phyloP scores from a whole-genome alignment of 176 grass and related monocot genomes.

The Triticum timopheevii region DNA sequence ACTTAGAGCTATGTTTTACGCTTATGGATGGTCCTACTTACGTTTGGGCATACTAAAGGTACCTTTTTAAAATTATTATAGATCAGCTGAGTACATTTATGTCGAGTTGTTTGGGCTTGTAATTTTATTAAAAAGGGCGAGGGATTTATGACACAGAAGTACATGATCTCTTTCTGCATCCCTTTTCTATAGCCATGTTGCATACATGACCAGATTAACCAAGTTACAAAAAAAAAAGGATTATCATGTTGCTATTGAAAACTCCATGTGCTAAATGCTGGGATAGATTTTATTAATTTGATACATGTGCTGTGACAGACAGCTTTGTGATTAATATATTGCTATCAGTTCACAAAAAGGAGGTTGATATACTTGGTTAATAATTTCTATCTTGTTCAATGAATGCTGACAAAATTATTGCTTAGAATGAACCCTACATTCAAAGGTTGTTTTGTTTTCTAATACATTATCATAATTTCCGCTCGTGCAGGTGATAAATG shows the following conservation, averaged over 20 bases:
- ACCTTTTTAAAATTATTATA: constrained; percentile 1
- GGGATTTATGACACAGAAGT: neutral
- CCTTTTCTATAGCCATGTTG: neutral
- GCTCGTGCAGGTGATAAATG: constrained; percentile 74
- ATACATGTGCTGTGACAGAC: neutral
- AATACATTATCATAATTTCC: neutral
- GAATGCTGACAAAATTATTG: neutral
- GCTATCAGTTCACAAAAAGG: no score
- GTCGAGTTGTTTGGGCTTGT: neutral
- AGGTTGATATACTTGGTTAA: no score
- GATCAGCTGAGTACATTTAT: constrained; percentile 5
- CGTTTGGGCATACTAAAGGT: constrained; percentile 88
- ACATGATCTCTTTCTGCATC: constrained; percentile 12
- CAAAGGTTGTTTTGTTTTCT: constrained; percentile 13
- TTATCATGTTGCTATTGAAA: neutral
- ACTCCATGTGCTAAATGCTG: neutral
- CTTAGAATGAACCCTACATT: neutral
- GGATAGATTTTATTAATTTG: neutral
- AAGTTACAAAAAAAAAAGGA: constrained; percentile 4
- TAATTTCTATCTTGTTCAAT: neutral
- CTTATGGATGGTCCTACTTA: constrained; percentile 84
- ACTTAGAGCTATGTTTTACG: constrained; percentile 68
- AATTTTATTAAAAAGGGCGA: neutral
- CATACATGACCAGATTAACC: neutral
- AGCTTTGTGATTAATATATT: no score